Percentiles rank a stretch among this genome's conserved stretches.
Conservation (phyloP, 805 yeast genomes). For the Barnettozyma populi region DNA sequence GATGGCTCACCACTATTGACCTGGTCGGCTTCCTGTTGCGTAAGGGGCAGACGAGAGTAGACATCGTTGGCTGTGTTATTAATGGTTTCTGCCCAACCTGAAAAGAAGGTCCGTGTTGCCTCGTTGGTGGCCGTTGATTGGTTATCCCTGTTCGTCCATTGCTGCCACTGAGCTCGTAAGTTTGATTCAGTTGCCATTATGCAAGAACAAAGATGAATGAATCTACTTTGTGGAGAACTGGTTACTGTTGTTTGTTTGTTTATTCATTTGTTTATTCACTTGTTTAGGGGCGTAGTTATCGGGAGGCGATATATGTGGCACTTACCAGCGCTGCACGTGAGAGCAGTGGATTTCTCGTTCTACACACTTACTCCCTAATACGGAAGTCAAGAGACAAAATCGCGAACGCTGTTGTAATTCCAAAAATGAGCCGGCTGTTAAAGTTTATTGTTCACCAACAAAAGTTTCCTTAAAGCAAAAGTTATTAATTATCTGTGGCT, state of each 20-base stretch:
- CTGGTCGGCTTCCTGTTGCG: slow-evolving; percentile 43
- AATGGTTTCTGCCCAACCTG: slow-evolving; percentile 34
- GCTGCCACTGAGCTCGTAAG: slow-evolving; percentile 34
- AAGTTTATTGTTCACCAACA: not conserved
- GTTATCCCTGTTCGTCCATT: slow-evolving; percentile 31
- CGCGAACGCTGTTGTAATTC: not conserved
- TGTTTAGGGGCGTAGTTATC: not conserved
- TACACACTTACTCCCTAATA: slow-evolving; percentile 2
- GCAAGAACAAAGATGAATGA: not conserved
- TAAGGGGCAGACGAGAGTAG: slow-evolving; percentile 61
- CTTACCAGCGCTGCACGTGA: not conserved
- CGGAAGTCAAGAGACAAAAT: slow-evolving; percentile 6
- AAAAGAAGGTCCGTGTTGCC: slow-evolving; percentile 31
- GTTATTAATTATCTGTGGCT: not conserved
- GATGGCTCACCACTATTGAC: slow-evolving; percentile 54
- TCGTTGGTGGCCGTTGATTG: slow-evolving; percentile 26
- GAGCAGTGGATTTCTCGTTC: not conserved
- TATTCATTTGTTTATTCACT: not conserved
- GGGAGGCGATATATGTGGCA: not conserved
- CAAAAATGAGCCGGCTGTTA: not conserved
- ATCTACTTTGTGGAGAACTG: not conserved
- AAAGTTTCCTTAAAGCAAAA: not conserved
- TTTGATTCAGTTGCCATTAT: slow-evolving; percentile 19
- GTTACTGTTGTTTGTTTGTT: not conserved
- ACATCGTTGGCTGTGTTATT: slow-evolving; percentile 45